Percentiles rank a stretch among this genome's conserved stretches.
Evolutionary conservation across 202 grass and related monocot species (phyloP).

Genomic region (Musa balbisiana): DNA sequence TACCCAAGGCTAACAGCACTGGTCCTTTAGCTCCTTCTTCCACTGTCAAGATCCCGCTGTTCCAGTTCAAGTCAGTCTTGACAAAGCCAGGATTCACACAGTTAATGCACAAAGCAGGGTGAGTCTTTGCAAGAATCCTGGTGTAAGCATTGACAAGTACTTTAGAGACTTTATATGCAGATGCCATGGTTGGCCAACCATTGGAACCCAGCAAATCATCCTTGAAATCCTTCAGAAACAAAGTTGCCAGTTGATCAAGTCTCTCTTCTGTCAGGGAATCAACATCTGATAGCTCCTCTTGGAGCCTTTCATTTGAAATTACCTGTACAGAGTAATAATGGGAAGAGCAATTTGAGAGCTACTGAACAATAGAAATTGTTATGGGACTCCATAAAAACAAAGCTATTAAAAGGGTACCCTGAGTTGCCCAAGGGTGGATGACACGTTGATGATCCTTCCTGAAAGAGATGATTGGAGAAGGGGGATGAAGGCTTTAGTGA

Average conservation of each 20-base stretch:
- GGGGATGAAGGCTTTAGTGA: conserved; percentile 38
- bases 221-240: conserved; percentile 41
- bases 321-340: conserved; percentile 17
- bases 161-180: conserved; percentile 50
- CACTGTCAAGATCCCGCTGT: conserved; percentile 28
- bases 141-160: conserved; percentile 37
- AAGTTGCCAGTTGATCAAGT: conserved; percentile 31
- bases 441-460: conserved; percentile 47
- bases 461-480: conserved; percentile 34
- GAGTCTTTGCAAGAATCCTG: conserved; percentile 35
- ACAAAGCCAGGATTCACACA: conserved; percentile 51
- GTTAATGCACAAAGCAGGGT: conserved; percentile 34
- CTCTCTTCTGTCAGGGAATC: conserved; percentile 30
- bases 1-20: conserved; percentile 31
- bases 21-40: conserved; percentile 40
- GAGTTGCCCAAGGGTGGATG: conserved; percentile 28
- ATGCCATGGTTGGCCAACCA: conserved; percentile 1
- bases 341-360: neutral
- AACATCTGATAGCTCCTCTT: conserved; percentile 27
- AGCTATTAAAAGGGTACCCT: conserved; percentile 16
- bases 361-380: neutral
- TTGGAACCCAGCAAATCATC: neutral
- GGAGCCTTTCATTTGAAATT: conserved; percentile 37
- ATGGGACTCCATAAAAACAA: neutral
- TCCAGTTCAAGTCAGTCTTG: conserved; percentile 34